Conservation (phyloP, 257 asterid genomes). For the Plantago ovata region DNA sequence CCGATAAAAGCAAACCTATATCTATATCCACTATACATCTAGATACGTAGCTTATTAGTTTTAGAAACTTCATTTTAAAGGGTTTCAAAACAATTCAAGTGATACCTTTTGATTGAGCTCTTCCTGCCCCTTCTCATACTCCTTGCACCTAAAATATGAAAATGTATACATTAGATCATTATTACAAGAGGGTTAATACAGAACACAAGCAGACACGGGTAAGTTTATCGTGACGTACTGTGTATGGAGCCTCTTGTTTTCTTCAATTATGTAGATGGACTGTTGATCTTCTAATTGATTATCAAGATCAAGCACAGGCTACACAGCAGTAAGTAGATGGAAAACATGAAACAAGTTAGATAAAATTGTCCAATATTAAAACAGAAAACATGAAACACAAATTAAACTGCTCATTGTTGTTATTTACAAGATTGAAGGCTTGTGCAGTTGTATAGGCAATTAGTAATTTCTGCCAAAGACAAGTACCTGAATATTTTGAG, state of each 20-base stretch:
- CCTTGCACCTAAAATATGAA: slow-evolving; percentile 52
- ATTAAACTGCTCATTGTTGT: background rate
- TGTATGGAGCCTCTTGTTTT: slow-evolving; percentile 50
- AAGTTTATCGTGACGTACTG: slow-evolving; percentile 43
- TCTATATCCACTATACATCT: too few relatives aligned
- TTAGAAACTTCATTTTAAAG: too few relatives aligned
- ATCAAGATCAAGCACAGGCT: slow-evolving; percentile 39
- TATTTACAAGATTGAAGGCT: background rate
- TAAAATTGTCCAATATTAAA: background rate
- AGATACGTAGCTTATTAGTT: too few relatives aligned
- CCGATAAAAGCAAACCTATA: too few relatives aligned
- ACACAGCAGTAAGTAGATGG: slow-evolving; percentile 18
- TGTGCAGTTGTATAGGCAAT: background rate
- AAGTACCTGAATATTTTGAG: slow-evolving; percentile 33
- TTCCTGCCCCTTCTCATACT: slow-evolving; percentile 45
- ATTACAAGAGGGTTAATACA: background rate
- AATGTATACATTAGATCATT: background rate
- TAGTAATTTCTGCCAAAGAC: background rate
- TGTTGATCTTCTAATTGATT: slow-evolving; percentile 31
- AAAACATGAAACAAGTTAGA: too few relatives aligned
- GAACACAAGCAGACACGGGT: slow-evolving; percentile 1
- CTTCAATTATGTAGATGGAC: slow-evolving; percentile 38
- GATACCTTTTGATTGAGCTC: slow-evolving; percentile 65
- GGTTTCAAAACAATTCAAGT: background rate
- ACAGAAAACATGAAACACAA: background rate